Evolutionary conservation across 2,329 filamentous ascomycete genomes (phyloP).

Genomic region (Ascochyta pisi): DNA sequence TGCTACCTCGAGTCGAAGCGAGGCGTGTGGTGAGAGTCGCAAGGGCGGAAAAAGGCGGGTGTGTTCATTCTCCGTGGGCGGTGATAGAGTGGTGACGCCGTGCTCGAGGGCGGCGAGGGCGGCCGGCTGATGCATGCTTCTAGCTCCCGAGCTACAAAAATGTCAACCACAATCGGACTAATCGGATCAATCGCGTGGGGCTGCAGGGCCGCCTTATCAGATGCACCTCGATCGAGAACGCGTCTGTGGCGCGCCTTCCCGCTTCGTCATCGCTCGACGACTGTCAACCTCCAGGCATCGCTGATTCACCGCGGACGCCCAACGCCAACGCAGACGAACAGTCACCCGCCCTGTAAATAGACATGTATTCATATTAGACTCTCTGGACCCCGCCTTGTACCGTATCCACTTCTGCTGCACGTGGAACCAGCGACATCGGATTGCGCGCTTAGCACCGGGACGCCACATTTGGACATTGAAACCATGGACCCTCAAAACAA

Average conservation of each 20-base stretch:
- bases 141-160: slow-evolving; percentile 22
- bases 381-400: slow-evolving; percentile 11
- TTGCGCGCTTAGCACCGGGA: slow-evolving; percentile 27
- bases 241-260: slow-evolving; percentile 11
- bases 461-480: slow-evolving; percentile 23
- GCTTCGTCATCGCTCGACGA: slow-evolving; percentile 18
- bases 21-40: slow-evolving; percentile 31
- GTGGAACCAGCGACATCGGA: slow-evolving; percentile 39
- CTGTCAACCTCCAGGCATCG: slow-evolving; percentile 1
- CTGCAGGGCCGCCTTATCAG: slow-evolving; percentile 31
- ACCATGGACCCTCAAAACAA: slow-evolving; percentile 28
- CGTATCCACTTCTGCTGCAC: slow-evolving; percentile 17
- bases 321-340: slow-evolving; percentile 5
- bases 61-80: slow-evolving; percentile 39
- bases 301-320: not conserved
- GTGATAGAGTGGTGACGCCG: slow-evolving; percentile 22
- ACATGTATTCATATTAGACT: slow-evolving; percentile 34
- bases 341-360: slow-evolving; percentile 16
- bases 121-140: slow-evolving; percentile 2
- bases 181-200: slow-evolving; percentile 10
- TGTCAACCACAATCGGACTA: slow-evolving; percentile 26
- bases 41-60: slow-evolving; percentile 30
- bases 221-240: slow-evolving; percentile 22
- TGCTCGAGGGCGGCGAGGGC: slow-evolving; percentile 21
- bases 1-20: slow-evolving; percentile 43